A percentile compares a stretch with the other conserved stretches of the same genome.
Evolutionary conservation across 140 eudicot genomes (phyloP).

Genomic region (Flaveria floridana): DNA sequence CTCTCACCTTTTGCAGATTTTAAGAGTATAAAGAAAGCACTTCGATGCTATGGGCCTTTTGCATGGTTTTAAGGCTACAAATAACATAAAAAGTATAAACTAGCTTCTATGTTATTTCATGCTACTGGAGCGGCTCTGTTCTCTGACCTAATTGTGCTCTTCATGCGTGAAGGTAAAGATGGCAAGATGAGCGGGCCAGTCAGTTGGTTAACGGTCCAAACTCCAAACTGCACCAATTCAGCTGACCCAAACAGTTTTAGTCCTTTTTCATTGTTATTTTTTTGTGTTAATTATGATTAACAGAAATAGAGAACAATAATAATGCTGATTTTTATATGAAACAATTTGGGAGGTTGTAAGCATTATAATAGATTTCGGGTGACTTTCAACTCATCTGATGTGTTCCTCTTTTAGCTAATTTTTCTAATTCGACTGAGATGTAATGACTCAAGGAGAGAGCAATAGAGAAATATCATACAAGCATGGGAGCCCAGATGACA

Average conservation of each 20-base stretch:
- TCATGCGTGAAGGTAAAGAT: background rate
- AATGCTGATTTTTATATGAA: background rate
- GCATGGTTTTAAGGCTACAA: background rate
- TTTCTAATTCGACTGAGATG: conserved; percentile 14
- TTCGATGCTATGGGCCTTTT: background rate
- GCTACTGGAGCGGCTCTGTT: background rate
- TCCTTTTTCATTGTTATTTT: background rate
- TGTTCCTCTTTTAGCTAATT: background rate
- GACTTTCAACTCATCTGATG: background rate
- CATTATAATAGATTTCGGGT: conserved; percentile 1
- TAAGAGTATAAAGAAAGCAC: conserved; percentile 1
- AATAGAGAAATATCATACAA: conserved; percentile 55
- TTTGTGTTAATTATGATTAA: background rate
- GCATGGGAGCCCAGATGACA: conserved; percentile 99
- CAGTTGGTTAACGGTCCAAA: too few relatives aligned
- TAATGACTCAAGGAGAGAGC: background rate
- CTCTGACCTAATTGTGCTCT: background rate
- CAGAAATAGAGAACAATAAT: background rate
- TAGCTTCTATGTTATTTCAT: conserved; percentile 17
- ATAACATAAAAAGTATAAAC: background rate
- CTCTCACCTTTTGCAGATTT: background rate
- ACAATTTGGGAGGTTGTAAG: background rate
- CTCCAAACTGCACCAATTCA: background rate
- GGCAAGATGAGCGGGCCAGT: too few relatives aligned
- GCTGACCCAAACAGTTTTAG: background rate